Base-by-base conservation (phyloP, 1,284 basidiomycete species). In the Leccinum griseonigrum region DNA sequence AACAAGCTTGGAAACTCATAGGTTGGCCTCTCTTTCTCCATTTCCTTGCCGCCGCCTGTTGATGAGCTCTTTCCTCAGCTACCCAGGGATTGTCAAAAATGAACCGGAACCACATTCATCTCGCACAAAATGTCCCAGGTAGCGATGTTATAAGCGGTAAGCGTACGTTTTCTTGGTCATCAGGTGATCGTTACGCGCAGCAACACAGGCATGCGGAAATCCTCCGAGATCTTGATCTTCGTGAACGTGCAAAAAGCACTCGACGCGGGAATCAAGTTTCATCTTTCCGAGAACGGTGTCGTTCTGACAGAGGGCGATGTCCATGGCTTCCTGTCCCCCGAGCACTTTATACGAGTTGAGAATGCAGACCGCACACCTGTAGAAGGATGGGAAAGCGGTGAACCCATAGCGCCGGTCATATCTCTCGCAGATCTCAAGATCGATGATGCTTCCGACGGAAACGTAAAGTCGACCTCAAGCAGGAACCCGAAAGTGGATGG, bases 61-160 rank as follows among this genome's bases (percentile, higher is more conserved):
- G 43, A 14, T n/a, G 18, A 53, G 1, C n/a, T 16, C 22, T 22
- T 34, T 14, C 34, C 18, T 43, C 64, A 91, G 87, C 83, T 53
- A 77, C 75, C 31, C 78, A 89, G 67, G 94, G 94, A 0, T 76
- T 97, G 14, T 92, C 88, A n/a, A 87, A 83, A 64, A 96, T 95
- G 94, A 81, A 75, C 14, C 82, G 94, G 29, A 95, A 94, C 66
- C 93, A 97, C 69, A 90, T 97, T 56, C 95, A 97, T 72, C 81
- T 96, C 11, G 94, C 95, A 0, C 87, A 91, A 74, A 86, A 87
- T 55, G 78, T 90, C 7, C 76, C 80, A 14, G 83, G 83, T 1
- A 77, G 82, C 2, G 83, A 83, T 9, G 85, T 93, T 53, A 84
- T 90, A 61, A 94, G 91, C 65, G 92, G 92, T 92, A 62, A 50